phyloP scores from a whole-genome alignment of 257 asterid species.

The Nicotiana undulata region DNA sequence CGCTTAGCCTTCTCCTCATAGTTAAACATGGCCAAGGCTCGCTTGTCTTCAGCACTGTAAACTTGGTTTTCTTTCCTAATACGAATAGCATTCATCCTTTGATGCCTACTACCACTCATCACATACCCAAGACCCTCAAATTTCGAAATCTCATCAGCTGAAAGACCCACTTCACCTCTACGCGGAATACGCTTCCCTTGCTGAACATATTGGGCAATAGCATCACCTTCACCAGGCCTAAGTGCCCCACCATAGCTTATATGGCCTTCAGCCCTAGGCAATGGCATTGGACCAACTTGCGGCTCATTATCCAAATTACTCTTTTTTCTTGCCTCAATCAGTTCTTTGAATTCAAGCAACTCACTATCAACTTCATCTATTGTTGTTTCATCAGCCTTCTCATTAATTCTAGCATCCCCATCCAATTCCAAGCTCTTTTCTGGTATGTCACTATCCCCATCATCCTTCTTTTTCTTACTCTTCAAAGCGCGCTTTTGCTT shows the following conservation, averaged over 20 bases:
- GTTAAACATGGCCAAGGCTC: conserved; percentile 96
- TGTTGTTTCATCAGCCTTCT: conserved; percentile 29
- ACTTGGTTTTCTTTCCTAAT: conserved; percentile 97
- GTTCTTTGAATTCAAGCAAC: conserved; percentile 55
- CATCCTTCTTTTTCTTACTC: conserved; percentile 43
- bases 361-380: conserved; percentile 38
- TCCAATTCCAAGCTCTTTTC: conserved; percentile 29
- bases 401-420: conserved; percentile 22
- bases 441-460: conserved; percentile 24
- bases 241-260: conserved; percentile 99
- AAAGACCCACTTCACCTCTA: conserved; percentile 98
- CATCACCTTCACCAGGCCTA: conserved; percentile 99
- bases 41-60: conserved; percentile 94
- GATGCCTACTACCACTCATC: conserved; percentile 99
- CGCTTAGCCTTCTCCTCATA: conserved; percentile 98
- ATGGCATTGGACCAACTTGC: conserved; percentile 86
- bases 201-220: conserved; percentile 96
- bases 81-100: conserved; percentile 99
- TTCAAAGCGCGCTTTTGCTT: conserved; percentile 31
- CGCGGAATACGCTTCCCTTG: conserved; percentile 99
- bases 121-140: conserved; percentile 92
- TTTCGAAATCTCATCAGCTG: conserved; percentile 91
- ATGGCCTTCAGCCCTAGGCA: conserved; percentile 93
- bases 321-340: conserved; percentile 56
- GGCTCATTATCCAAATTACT: conserved; percentile 51